Conservation (phyloP, 768 basidiomycete species). For the Tulasnella sp. region DNA sequence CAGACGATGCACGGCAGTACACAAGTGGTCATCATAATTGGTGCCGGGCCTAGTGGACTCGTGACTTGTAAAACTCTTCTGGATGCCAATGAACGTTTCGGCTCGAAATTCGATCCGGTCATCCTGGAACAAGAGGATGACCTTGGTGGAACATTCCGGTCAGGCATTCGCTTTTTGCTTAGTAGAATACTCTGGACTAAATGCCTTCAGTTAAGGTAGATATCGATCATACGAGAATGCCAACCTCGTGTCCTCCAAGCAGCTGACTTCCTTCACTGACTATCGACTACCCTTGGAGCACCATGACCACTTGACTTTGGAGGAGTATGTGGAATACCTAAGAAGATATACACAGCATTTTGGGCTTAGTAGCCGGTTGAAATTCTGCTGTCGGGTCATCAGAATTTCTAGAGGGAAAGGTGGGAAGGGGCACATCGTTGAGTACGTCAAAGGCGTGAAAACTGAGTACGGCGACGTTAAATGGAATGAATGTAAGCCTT, state of each 20-base stretch:
- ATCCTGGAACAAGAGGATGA: constrained; percentile 38
- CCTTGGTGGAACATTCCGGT: constrained; percentile 42
- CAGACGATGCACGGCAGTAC: no score
- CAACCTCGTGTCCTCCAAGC: constrained; percentile 44
- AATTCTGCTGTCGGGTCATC: constrained; percentile 29
- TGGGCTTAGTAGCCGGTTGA: constrained; percentile 30
- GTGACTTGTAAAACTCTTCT: constrained; percentile 40
- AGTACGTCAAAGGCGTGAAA: constrained; percentile 24
- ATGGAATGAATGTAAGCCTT: no score
- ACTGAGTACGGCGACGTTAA: no score
- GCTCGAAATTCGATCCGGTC: constrained; percentile 35
- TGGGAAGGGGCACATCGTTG: constrained; percentile 31
- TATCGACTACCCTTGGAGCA: constrained; percentile 40
- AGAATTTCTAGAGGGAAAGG: constrained; percentile 29
- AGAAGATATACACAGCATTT: constrained; percentile 36
- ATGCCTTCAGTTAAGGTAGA: constrained; percentile 11
- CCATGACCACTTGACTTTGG: constrained; percentile 38
- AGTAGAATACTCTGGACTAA: neutral
- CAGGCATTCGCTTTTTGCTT: neutral
- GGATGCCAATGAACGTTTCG: constrained; percentile 28
- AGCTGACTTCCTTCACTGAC: constrained; percentile 49
- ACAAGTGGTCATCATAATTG: constrained; percentile 24
- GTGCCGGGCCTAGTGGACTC: constrained; percentile 39
- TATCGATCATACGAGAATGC: constrained; percentile 42
- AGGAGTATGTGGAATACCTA: constrained; percentile 44